Evolutionary conservation across 441 rosid species (phyloP).

Genomic region (Brassica hybrid): DNA sequence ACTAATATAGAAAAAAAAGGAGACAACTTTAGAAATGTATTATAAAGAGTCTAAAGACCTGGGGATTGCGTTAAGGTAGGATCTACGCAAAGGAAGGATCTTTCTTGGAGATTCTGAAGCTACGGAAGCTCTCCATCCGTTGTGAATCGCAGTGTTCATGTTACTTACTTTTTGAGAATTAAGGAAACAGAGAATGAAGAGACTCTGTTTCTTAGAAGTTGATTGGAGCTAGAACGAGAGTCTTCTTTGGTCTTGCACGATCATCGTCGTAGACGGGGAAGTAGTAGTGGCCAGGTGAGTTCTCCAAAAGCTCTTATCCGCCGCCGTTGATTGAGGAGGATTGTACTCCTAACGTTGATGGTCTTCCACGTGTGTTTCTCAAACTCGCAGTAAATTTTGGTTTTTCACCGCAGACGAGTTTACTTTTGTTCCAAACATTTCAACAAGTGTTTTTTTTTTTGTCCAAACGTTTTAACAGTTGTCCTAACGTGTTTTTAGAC

Average conservation of each 20-base stretch:
- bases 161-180: neutral
- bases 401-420: too few relatives aligned
- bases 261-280: neutral
- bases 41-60: slow-evolving; percentile 25
- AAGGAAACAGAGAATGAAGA: neutral
- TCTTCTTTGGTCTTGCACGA: slow-evolving; percentile 13
- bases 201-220: too few relatives aligned
- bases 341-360: slow-evolving; percentile 9
- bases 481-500: too few relatives aligned
- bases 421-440: too few relatives aligned
- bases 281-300: neutral
- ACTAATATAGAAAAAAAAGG: slow-evolving; percentile 3
- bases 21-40: neutral
- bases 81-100: slow-evolving; percentile 19
- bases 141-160: slow-evolving; percentile 34
- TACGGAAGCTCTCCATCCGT: slow-evolving; percentile 27
- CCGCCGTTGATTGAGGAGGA: slow-evolving; percentile 25
- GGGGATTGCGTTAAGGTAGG: slow-evolving; percentile 17
- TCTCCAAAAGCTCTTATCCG: slow-evolving; percentile 8
- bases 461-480: too few relatives aligned
- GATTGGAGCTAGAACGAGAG: too few relatives aligned
- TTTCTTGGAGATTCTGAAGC: slow-evolving; percentile 17
- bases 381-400: neutral
- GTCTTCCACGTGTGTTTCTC: slow-evolving; percentile 28
- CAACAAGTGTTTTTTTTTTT: too few relatives aligned